A percentile compares a stretch with the other conserved stretches of the same genome.
Evolutionary conservation across 208 protist genomes (phyloP).

Genomic region (Acanthamoeba pearcei): DNA sequence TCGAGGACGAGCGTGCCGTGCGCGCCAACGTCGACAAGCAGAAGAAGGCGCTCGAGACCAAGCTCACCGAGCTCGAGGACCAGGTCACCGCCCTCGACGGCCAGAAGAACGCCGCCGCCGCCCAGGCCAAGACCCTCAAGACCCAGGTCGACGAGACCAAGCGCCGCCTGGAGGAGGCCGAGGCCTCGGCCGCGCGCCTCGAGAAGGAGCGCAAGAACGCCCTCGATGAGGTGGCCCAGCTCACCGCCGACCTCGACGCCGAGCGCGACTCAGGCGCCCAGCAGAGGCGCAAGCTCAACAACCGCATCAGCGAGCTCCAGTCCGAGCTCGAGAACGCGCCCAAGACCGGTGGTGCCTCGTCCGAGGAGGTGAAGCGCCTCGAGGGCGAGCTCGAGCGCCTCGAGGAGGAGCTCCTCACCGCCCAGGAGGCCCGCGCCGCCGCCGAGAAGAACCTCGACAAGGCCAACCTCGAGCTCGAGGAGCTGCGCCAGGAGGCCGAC

Average conservation of each 20-base stretch:
- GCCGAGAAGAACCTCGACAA: constrained; percentile 74
- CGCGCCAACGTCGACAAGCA: constrained; percentile 79
- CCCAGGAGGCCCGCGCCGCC: constrained; percentile 52
- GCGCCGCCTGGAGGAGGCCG: constrained; percentile 32
- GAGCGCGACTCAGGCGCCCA: constrained; percentile 62
- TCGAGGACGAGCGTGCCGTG: constrained; percentile 77
- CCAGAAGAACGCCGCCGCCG: constrained; percentile 8
- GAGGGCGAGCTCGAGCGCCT: constrained; percentile 77
- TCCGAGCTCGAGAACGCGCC: constrained; percentile 39
- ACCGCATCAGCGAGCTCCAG: constrained; percentile 9
- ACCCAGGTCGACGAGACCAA: constrained; percentile 63
- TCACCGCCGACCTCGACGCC: constrained; percentile 79
- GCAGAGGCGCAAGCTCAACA: constrained; percentile 79
- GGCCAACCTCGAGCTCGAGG: constrained; percentile 39
- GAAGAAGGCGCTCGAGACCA: constrained; percentile 83
- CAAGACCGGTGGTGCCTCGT: constrained; percentile 49
- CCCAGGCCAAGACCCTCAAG: constrained; percentile 51
- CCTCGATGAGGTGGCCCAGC: constrained; percentile 1
- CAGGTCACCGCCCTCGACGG: constrained; percentile 78
- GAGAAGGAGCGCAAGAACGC: constrained; percentile 42
- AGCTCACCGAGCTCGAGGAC: constrained; percentile 79
- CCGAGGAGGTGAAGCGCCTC: constrained; percentile 75
- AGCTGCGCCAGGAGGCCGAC: constrained; percentile 10
- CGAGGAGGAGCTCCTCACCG: constrained; percentile 75
- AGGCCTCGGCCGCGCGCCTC: not conserved